phyloP scores from a whole-genome alignment of 805 yeast genomes.

The Metschnikowia rubicola region DNA sequence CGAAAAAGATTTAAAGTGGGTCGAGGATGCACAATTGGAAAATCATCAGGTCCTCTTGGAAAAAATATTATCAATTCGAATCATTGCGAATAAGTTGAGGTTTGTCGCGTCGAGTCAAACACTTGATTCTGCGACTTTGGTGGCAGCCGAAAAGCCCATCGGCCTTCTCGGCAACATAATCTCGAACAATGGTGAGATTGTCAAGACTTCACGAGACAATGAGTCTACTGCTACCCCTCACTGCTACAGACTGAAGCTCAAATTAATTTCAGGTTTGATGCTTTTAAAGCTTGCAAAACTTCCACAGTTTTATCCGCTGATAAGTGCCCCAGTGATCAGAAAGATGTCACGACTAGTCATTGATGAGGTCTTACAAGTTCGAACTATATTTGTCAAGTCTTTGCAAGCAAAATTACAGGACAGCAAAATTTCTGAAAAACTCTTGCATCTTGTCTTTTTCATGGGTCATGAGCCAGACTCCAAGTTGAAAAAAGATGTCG shows the following conservation, averaged over 20 bases:
- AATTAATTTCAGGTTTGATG: constrained; percentile 65
- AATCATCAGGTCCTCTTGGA: constrained; percentile 32
- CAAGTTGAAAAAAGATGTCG: constrained; percentile 45
- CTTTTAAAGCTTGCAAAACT: constrained; percentile 61
- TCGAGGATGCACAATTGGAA: constrained; percentile 39
- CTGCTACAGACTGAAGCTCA: constrained; percentile 54
- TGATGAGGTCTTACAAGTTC: constrained; percentile 60
- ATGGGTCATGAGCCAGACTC: constrained; percentile 71
- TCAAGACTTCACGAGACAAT: constrained; percentile 38
- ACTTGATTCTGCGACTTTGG: constrained; percentile 3
- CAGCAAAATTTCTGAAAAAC: constrained; percentile 58
- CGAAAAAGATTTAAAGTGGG: constrained; percentile 39
- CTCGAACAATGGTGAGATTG: constrained; percentile 76
- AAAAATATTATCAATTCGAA: constrained; percentile 51
- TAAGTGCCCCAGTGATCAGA: constrained; percentile 51
- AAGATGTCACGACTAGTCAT: constrained; percentile 58
- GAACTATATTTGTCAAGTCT: constrained; percentile 47
- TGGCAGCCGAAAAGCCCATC: constrained; percentile 40
- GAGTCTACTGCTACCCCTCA: constrained; percentile 59
- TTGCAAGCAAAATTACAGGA: constrained; percentile 50
- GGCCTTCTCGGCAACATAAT: constrained; percentile 65
- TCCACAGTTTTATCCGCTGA: constrained; percentile 48
- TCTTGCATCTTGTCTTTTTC: constrained; percentile 65
- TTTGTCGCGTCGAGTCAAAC: constrained; percentile 32
- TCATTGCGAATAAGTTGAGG: constrained; percentile 59